Percentiles rank a stretch among this genome's conserved stretches.
Conservation (phyloP, 805 yeast genomes). For the Candida patagonica region DNA sequence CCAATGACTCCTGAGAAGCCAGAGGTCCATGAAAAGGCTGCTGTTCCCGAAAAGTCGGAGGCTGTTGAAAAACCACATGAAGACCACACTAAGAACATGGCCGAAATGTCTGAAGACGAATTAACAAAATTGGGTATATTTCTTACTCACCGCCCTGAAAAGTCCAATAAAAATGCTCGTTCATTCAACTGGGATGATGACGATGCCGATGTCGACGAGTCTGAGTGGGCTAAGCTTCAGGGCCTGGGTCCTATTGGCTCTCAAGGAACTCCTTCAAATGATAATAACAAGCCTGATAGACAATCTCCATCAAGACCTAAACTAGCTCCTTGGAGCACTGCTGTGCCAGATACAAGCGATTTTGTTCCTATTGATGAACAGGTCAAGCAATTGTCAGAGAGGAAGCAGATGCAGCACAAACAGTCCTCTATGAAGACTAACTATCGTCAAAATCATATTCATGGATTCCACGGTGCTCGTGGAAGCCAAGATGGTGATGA, state of each 20-base stretch:
- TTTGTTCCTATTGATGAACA: conserved; percentile 20
- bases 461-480: conserved; percentile 6
- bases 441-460: not conserved
- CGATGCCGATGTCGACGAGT: conserved; percentile 29
- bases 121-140: conserved; percentile 28
- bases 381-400: conserved; percentile 15
- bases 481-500: conserved; percentile 5
- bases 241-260: conserved; percentile 1
- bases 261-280: conserved; percentile 2
- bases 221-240: conserved; percentile 3
- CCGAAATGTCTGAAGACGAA: conserved; percentile 26
- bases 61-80: not conserved
- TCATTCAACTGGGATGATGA: conserved; percentile 31
- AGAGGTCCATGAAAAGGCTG: not conserved
- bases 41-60: not conserved
- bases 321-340: conserved; percentile 16
- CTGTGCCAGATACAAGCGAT: conserved; percentile 4
- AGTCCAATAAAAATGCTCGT: conserved; percentile 14
- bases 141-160: conserved; percentile 25
- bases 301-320: conserved; percentile 6
- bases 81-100: conserved; percentile 5
- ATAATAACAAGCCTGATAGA: conserved; percentile 2
- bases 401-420: conserved; percentile 9
- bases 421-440: not conserved
- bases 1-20: too few species aligned